Conservation (phyloP, 2,329 filamentous ascomycete species). For the Penicillium sp. region DNA sequence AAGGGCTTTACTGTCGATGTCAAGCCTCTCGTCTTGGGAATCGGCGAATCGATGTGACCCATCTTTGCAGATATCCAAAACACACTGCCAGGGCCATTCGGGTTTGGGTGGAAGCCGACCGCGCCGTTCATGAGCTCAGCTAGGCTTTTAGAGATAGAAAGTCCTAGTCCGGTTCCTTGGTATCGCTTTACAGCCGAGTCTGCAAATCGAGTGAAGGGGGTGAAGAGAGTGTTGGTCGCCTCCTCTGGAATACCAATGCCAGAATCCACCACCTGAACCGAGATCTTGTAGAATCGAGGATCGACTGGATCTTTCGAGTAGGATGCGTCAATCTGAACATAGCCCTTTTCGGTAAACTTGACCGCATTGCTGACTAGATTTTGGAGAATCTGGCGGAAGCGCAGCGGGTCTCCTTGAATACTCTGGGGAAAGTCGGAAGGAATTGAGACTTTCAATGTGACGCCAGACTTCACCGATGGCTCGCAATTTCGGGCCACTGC, state of each 20-base stretch:
- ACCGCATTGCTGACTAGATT: constrained; percentile 62
- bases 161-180: constrained; percentile 57
- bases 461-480: constrained; percentile 47
- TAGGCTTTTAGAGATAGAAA: constrained; percentile 59
- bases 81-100: constrained; percentile 49
- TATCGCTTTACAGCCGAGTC: constrained; percentile 55
- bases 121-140: constrained; percentile 58
- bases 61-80: constrained; percentile 55
- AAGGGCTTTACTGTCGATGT: constrained; percentile 7
- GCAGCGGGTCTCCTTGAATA: constrained; percentile 58
- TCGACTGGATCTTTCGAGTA: constrained; percentile 45
- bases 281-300: constrained; percentile 44
- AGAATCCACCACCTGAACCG: constrained; percentile 55
- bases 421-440: constrained; percentile 51
- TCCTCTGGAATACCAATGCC: constrained; percentile 55
- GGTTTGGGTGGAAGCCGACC: constrained; percentile 49
- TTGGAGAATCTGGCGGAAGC: constrained; percentile 63
- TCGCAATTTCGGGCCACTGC: constrained; percentile 55
- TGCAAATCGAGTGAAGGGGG: constrained; percentile 58
- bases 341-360: constrained; percentile 62
- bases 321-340: constrained; percentile 48
- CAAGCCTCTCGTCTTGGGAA: constrained; percentile 27
- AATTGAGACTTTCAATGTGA: constrained; percentile 48
- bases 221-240: constrained; percentile 52
- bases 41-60: constrained; percentile 35